Evolutionary conservation across 2,329 filamentous ascomycete genomes (phyloP), one percentile per base, ranked within the genome.

Genomic region (Fusarium mundagurra): DNA sequence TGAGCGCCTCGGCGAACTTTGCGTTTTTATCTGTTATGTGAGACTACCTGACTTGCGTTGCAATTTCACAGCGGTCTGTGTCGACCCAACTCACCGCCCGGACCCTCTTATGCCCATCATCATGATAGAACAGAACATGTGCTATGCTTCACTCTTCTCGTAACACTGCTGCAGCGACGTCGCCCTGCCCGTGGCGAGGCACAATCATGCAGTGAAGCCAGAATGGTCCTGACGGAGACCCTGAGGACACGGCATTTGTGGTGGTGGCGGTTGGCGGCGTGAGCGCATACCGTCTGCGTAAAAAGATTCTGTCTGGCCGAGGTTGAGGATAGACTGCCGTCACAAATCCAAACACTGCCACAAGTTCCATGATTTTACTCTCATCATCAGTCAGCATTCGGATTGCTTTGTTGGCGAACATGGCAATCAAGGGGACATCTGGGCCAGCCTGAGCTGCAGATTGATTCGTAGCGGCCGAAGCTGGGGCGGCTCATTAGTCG

Each of bases 401-500:
- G 47, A 48, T 57, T 45, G 64, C 36, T 50, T 69, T 69, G 64
- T 68, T 69, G 66, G 66, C 67, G 58, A 22, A 39, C 34, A 61
- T 39, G 31, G 33, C 29, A 45, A 22, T 58, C 38, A 59, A 57
- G n/a, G 50, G n/a, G 20, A 36, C n/a, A 39, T 54, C 60, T 69
- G 60, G 51, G 61, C 75, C 71, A 73, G 71, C 67, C 36, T 73
- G 65, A 74, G 70, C 61, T 64, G 62, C 72, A 75, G 69, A 64
- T 61, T 55, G 45, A 74, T 64, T 78, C 76, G 76, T 77, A 77
- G 76, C 54, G 74, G 72, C 76, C 76, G 76, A 77, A 70, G 67
- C 74, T 77, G 74, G 69, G 74, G 69, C 72, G 73, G 72, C 72
- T 75, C 76, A 78, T 77, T 78, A 76, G 74, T 77, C 76, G 76